Evolutionary conservation across 371 early-diverging fungal genomes (phyloP), one percentile per base, ranked within the genome.

Genomic region (Mucor sp.): DNA sequence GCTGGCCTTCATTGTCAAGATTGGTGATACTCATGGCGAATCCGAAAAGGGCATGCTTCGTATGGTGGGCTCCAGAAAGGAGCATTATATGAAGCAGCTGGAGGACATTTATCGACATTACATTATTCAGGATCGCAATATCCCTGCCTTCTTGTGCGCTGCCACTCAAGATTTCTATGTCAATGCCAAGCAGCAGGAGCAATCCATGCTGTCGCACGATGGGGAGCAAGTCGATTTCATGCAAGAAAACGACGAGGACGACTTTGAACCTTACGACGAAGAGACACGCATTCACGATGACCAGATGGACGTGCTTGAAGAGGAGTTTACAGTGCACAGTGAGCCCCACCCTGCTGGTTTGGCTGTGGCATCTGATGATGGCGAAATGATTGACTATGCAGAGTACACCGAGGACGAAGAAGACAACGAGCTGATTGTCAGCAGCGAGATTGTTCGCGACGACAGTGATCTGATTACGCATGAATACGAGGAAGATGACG

Each of bases 141-240:
- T 93, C 48, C 93, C 94, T 9, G 93, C 89, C 1, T 93, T 95
- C 74, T 69, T 95, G 73, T 90, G 92, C 53, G 81, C 86, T 17
- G 87, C 90, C 6, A 91, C 93, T 1, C 68, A 91, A 62, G 86
- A 88, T 55, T 74, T 90, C 1, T 64, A 65, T 37, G 44, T 58
- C 4, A 23, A 47, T 12, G 47, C 58, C 14, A 56, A 62, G 47
- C 62, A 67, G 17, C 21, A 14, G 1, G 43, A 60, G n/a, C 43
- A 41, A 25, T 23, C 21, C n/a, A 27, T 33, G 23, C 1, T 41
- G 32, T 30, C 19, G 72, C 30, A 62, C 28, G 17, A 55, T 30
- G 57, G 48, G 35, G 44, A 58, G 15, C 17, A 44, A 21, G 15
- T 6, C 15, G 57, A 19, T 30, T 57, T 11, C 9, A 32, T 57